Conservation (phyloP, 768 basidiomycete genomes). For the Suillus lakei region DNA sequence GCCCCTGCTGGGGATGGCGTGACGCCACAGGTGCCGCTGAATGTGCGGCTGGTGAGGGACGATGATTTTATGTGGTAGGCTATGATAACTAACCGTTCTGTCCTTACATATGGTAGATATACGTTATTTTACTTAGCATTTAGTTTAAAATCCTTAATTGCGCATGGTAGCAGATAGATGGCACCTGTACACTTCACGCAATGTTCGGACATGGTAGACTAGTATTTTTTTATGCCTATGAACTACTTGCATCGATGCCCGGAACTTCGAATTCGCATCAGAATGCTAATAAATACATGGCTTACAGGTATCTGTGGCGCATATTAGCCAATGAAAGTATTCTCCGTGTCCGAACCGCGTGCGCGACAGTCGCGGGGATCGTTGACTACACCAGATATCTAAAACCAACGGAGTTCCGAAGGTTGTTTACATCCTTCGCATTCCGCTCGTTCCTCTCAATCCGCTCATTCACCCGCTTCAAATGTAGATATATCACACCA, state of each 20-base stretch:
- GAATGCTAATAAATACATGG: neutral
- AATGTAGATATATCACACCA: constrained; percentile 46
- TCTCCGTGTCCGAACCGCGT: neutral
- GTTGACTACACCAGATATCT: constrained; percentile 1
- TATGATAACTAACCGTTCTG: too few relatives aligned
- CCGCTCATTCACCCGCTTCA: constrained; percentile 42
- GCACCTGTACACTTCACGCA: too few relatives aligned
- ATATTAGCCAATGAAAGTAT: neutral
- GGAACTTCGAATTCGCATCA: neutral
- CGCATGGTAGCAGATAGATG: too few relatives aligned
- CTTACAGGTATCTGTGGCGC: too few relatives aligned
- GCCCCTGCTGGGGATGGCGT: constrained; percentile 26
- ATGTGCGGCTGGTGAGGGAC: constrained; percentile 18
- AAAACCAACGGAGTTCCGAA: neutral
- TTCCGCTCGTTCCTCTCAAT: constrained; percentile 39
- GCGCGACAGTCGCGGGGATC: neutral
- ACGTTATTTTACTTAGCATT: too few relatives aligned
- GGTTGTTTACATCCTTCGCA: neutral
- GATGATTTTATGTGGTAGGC: constrained; percentile 18
- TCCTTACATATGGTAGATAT: too few relatives aligned
- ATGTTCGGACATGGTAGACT: too few relatives aligned
- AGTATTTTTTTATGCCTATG: too few relatives aligned
- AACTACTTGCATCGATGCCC: too few relatives aligned
- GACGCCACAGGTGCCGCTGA: constrained; percentile 27
- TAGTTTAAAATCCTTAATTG: too few relatives aligned